A percentile compares a stretch with the other conserved stretches of the same genome.
Conservation (phyloP, 2,329 filamentous ascomycete genomes). For the Colletotrichum filicis region DNA sequence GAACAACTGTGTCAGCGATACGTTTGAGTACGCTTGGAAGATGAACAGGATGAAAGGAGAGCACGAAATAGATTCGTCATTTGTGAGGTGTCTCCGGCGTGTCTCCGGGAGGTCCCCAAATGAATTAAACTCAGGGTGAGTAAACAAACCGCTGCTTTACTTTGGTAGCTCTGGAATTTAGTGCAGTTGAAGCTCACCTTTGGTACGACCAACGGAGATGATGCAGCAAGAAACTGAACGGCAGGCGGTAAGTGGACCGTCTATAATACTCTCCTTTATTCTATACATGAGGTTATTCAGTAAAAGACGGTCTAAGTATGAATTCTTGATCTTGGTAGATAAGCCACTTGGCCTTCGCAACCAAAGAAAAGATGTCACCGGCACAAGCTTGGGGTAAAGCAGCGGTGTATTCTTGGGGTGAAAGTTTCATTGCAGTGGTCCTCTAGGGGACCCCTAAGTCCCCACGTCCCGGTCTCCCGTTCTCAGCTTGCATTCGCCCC, state of each 20-base stretch:
- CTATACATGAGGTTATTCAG: too few species aligned
- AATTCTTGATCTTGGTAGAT: background rate
- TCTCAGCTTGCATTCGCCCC: background rate
- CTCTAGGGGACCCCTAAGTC: background rate
- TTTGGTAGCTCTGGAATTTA: background rate
- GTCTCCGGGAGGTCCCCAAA: slow-evolving; percentile 14
- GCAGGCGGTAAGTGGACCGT: too few species aligned
- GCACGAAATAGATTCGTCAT: slow-evolving; percentile 21
- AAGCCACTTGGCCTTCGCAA: background rate
- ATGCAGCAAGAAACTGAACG: too few species aligned
- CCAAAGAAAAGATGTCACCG: background rate
- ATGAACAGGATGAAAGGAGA: slow-evolving; percentile 15
- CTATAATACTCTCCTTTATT: too few species aligned
- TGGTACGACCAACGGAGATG: background rate
- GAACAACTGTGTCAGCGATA: background rate
- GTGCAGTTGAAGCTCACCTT: background rate
- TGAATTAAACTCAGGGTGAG: slow-evolving; percentile 28
- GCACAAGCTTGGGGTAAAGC: slow-evolving; percentile 13
- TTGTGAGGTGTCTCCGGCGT: background rate
- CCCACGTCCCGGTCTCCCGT: slow-evolving; percentile 18
- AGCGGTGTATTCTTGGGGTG: slow-evolving; percentile 3
- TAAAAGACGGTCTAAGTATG: background rate
- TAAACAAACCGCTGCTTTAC: slow-evolving; percentile 35
- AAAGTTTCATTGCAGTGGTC: slow-evolving; percentile 23
- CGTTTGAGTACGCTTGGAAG: background rate